These are phyloP conservation scores for Dothistroma septosporum DNA, from an alignment of 2,329 filamentous ascomycete genomes.

Conservation along the genomic window DNA sequence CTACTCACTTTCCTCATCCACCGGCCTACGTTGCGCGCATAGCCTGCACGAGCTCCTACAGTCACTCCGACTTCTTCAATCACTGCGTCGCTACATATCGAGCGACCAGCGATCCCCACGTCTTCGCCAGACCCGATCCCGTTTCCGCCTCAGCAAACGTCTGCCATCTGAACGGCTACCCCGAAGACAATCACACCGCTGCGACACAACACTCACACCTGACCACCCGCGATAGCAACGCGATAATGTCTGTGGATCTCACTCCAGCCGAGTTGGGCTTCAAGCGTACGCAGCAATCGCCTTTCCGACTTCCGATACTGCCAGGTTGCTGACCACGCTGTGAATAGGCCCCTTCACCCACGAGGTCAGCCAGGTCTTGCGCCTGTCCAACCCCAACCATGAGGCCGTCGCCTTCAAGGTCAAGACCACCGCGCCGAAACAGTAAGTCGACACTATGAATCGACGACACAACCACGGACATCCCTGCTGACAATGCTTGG, in stretches of 20 bases:
- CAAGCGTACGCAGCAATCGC: constrained; percentile 63
- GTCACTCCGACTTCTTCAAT: background rate
- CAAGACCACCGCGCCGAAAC: constrained; percentile 98
- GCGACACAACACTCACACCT: background rate
- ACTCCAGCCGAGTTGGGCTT: constrained; percentile 89
- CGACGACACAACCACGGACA: background rate
- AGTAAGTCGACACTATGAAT: constrained; percentile 60
- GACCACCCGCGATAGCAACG: background rate
- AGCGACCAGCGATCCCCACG: background rate
- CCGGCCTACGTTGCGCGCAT: background rate
- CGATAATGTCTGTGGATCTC: constrained; percentile 88
- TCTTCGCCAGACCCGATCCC: background rate
- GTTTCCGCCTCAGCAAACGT: background rate
- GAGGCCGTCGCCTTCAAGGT: constrained; percentile 69
- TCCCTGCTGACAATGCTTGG: constrained; percentile 7
- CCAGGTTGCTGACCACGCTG: constrained; percentile 16
- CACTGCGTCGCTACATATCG: background rate
- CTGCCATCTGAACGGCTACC: background rate
- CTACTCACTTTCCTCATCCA: background rate
- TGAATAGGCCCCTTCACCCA: constrained; percentile 58
- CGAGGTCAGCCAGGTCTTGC: constrained; percentile 60
- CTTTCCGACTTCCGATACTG: constrained; percentile 1
- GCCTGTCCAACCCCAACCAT: constrained; percentile 54
- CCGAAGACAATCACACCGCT: background rate
- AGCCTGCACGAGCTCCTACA: background rate